These are phyloP conservation scores for Globisporangium cederbergense DNA, from an alignment of 352 stramenopile species.

Conservation along the genomic window DNA sequence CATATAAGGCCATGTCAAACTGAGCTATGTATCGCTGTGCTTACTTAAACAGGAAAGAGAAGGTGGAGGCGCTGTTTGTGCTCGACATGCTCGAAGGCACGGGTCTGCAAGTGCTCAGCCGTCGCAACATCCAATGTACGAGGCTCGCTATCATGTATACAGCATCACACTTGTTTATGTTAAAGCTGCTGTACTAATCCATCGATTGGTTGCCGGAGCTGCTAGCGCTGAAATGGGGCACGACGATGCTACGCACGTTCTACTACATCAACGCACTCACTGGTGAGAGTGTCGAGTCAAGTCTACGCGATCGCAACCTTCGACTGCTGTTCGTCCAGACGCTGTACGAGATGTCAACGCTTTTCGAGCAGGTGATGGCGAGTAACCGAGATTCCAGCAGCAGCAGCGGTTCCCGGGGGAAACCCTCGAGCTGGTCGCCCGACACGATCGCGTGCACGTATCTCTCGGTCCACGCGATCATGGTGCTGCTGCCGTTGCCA, in stretches of 20 bases:
- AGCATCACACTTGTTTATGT: not conserved
- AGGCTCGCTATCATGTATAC: not conserved
- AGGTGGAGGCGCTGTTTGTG: slow-evolving; percentile 58
- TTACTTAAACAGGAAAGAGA: slow-evolving; percentile 49
- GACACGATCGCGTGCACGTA: slow-evolving; percentile 61
- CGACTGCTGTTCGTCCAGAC: slow-evolving; percentile 68
- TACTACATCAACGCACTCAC: slow-evolving; percentile 81
- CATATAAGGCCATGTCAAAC: no score
- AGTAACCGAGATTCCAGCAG: not conserved
- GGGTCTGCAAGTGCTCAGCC: slow-evolving; percentile 71
- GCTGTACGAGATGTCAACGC: slow-evolving; percentile 58
- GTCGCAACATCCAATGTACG: slow-evolving; percentile 67
- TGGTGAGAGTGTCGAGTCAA: slow-evolving; percentile 38
- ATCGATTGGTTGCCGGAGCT: no score
- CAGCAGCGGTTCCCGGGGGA: slow-evolving; percentile 3
- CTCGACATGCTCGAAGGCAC: slow-evolving; percentile 73
- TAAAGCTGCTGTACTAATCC: no score
- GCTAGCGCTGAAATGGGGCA: slow-evolving; percentile 77
- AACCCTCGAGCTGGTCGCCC: slow-evolving; percentile 29
- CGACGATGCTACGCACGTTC: slow-evolving; percentile 71
- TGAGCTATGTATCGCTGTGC: no score
- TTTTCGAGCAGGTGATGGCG: slow-evolving; percentile 49
- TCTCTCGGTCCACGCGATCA: slow-evolving; percentile 56
- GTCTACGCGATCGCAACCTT: slow-evolving; percentile 61
- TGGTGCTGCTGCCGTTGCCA: slow-evolving; percentile 71